Conservation (phyloP, 371 early-diverging fungal genomes). For the Encephalitozoon hellem region DNA sequence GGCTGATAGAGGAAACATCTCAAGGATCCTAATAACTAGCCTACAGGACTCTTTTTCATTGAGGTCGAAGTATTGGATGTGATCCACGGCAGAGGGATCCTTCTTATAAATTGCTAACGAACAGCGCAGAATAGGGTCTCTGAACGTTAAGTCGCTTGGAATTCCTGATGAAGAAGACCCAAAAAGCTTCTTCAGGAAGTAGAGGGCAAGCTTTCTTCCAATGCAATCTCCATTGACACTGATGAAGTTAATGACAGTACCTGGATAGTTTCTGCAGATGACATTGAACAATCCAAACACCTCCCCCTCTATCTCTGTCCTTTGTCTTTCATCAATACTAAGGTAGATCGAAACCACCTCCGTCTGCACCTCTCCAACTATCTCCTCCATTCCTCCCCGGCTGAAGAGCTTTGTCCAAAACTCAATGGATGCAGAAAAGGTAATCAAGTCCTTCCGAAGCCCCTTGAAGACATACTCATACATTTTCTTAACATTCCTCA, state of each 20-base stretch:
- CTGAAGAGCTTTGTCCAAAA: conserved; percentile 47
- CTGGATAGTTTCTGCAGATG: conserved; percentile 33
- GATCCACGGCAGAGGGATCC: conserved; percentile 4
- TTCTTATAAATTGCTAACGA: conserved; percentile 7
- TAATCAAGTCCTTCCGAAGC: conserved; percentile 13
- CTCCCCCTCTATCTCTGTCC: conserved; percentile 26
- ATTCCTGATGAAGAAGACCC: not conserved
- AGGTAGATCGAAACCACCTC: conserved; percentile 28
- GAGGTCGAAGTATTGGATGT: conserved; percentile 39
- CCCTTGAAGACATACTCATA: conserved; percentile 46
- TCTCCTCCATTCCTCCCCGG: not conserved
- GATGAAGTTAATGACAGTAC: not conserved
- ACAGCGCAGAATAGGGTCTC: conserved; percentile 3
- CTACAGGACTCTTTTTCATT: conserved; percentile 46
- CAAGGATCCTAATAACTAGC: conserved; percentile 26
- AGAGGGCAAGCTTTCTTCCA: conserved; percentile 14
- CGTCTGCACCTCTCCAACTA: conserved; percentile 27
- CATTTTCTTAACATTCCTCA: conserved; percentile 9
- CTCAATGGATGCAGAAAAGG: conserved; percentile 38
- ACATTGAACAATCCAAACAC: conserved; percentile 29
- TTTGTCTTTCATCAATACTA: conserved; percentile 23
- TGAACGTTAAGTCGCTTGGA: conserved; percentile 5
- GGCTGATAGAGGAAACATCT: conserved; percentile 11
- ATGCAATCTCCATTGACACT: conserved; percentile 16
- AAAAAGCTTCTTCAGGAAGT: conserved; percentile 33